These are phyloP conservation scores for Ceratobasidium sp. DNA, from an alignment of 1,284 basidiomycete genomes.

Conservation along the genomic window DNA sequence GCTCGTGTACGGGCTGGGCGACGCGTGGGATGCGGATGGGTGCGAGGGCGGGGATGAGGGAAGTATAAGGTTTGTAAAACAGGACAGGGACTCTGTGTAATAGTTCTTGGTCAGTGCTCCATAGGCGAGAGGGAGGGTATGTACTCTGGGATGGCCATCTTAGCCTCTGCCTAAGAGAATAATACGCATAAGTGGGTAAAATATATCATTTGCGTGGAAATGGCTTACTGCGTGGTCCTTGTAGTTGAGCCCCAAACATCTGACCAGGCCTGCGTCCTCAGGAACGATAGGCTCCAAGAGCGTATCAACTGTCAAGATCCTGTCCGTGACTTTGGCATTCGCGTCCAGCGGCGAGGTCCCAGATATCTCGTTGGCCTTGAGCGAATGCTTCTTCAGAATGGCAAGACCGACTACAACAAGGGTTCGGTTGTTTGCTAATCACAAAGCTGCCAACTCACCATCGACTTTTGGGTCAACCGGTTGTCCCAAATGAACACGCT, in stretches of 20 bases:
- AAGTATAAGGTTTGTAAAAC: slow-evolving; percentile 81
- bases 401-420: slow-evolving; percentile 78
- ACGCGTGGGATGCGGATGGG: slow-evolving; percentile 73
- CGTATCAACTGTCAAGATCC: slow-evolving; percentile 71
- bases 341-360: slow-evolving; percentile 71
- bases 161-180: slow-evolving; percentile 68
- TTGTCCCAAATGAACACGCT: slow-evolving; percentile 76
- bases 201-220: slow-evolving; percentile 10
- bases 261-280: slow-evolving; percentile 60
- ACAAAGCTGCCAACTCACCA: slow-evolving; percentile 59
- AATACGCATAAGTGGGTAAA: slow-evolving; percentile 4
- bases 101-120: slow-evolving; percentile 11
- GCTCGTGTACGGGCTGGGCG: slow-evolving; percentile 74
- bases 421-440: too few relatives aligned
- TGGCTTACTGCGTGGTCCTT: slow-evolving; percentile 75
- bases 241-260: slow-evolving; percentile 85
- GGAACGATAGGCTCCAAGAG: slow-evolving; percentile 76
- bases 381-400: slow-evolving; percentile 61
- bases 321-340: slow-evolving; percentile 68
- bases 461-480: slow-evolving; percentile 75
- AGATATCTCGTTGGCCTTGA: slow-evolving; percentile 75
- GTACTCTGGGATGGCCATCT: slow-evolving; percentile 70
- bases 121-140: slow-evolving; percentile 47
- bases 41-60: slow-evolving; percentile 76
- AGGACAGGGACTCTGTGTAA: slow-evolving; percentile 71